Evolutionary conservation across 768 basidiomycete genomes (phyloP), one percentile per base, ranked within the genome.

Genomic region (Xerocomus spinulosus): DNA sequence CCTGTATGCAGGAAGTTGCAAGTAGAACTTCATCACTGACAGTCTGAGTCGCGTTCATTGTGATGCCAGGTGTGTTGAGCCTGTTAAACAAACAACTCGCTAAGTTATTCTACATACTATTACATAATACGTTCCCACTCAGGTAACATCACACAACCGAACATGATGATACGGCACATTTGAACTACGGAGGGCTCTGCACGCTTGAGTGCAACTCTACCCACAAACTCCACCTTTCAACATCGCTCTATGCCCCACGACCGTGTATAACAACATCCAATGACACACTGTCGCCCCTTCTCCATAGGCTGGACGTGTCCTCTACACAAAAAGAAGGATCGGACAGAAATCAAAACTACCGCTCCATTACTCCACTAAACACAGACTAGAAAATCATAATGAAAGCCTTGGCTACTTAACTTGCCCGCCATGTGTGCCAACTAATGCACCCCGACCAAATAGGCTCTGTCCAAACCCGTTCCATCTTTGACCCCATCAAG

Each of bases 281-380:
- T n/a, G 9, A 18, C 2, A 3, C 6, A 5, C 2, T 67, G 26
- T 67, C 70, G 0, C 5, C 66, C 33, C 0, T 76, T 76, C 43
- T 20, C 66, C 0, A 36, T 59, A 9, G 72, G 73, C 0, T 59
- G 58, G 56, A 60, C 66, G 49, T 61, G 70, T 61, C 74, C 68
- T 0, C 42, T 76, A 1, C 76, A 69, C 46, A 76, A 76, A 26
- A 76, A 75, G 33, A 66, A 62, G 3, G 66, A 71, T 12, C 38
- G 21, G 4, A 44, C 42, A 0, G 47, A 63, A 1, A 69, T 72
- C 56, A 28, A 21, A 72, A 72, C 52, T 72, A 73, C 29, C 2
- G 67, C 1, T 70, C 69, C 0, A 70, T 74, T 0, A 69, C 68
- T 0, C 52, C 72, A 4, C 56, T 69, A 0, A 68, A 70, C 50